A percentile compares a stretch with the other conserved stretches of the same genome.
Evolutionary conservation across 2,329 filamentous ascomycete species (phyloP).

Genomic region (Amphichorda felina): DNA sequence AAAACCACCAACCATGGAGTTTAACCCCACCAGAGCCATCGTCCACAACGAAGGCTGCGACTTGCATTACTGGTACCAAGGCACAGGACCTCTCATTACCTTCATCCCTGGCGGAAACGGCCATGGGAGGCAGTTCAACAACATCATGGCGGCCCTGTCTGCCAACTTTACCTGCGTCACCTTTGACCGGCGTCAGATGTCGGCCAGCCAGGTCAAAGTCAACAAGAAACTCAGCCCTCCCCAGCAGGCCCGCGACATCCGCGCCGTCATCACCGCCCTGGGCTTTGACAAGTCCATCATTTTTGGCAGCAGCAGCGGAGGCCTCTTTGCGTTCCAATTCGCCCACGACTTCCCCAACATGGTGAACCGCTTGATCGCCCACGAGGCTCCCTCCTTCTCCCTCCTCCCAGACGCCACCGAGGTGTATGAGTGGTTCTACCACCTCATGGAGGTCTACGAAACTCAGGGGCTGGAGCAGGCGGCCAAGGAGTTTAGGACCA

Average conservation of each 20-base stretch:
- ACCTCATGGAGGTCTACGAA: slow-evolving; percentile 10
- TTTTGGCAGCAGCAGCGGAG: slow-evolving; percentile 17
- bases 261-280: slow-evolving; percentile 14
- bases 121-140: slow-evolving; percentile 17
- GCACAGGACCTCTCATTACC: slow-evolving; percentile 15
- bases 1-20: too few relatives aligned
- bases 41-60: too few relatives aligned
- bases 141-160: slow-evolving; percentile 14
- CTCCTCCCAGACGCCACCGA: slow-evolving; percentile 13
- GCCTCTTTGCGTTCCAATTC: slow-evolving; percentile 16
- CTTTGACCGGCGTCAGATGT: slow-evolving; percentile 21
- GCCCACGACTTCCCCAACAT: slow-evolving; percentile 15
- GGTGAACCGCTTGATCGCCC: slow-evolving; percentile 15
- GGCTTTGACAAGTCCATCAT: slow-evolving; percentile 13
- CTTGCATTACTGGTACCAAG: slow-evolving; percentile 19
- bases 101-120: slow-evolving; percentile 21
- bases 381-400: slow-evolving; percentile 14
- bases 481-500: slow-evolving; percentile 7
- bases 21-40: too few relatives aligned
- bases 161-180: slow-evolving; percentile 15
- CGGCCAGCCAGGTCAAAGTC: slow-evolving; percentile 11
- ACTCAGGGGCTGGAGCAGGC: slow-evolving; percentile 9
- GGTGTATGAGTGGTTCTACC: slow-evolving; percentile 10
- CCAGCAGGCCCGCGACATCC: slow-evolving; percentile 18
- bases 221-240: slow-evolving; percentile 12